These are phyloP conservation scores for Limnomonas spitsbergensis DNA, from an alignment of 139 green algal species.

Conservation along the genomic window DNA sequence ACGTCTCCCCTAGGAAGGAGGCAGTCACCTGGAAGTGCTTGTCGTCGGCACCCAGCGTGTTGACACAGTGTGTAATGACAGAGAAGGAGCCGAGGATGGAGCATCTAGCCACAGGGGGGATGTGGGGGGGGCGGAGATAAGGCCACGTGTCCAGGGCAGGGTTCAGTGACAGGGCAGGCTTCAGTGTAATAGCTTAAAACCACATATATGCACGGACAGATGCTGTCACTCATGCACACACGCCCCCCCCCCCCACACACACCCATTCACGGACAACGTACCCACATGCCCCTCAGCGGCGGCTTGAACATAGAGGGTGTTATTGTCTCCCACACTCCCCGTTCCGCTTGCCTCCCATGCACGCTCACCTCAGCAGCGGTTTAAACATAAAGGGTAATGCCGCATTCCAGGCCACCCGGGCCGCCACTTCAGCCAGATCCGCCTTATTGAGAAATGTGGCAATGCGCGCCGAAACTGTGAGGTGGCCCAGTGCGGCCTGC, in stretches of 20 bases:
- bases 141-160: neutral
- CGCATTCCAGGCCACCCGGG: slow-evolving; percentile 37
- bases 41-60: slow-evolving; percentile 31
- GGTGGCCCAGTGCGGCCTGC: slow-evolving; percentile 33
- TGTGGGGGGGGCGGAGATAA: neutral
- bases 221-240: no score
- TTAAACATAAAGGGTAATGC: slow-evolving; percentile 35
- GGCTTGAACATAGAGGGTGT: no score
- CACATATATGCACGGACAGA: no score
- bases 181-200: no score
- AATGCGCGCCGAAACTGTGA: slow-evolving; percentile 31
- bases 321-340: no score
- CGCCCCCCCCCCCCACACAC: no score
- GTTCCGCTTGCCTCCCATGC: neutral
- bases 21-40: slow-evolving; percentile 46
- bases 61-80: slow-evolving; percentile 24
- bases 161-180: no score
- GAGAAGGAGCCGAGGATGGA: slow-evolving; percentile 28
- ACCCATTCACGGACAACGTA: no score
- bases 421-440: slow-evolving; percentile 26
- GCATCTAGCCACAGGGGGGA: neutral
- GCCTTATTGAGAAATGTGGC: slow-evolving; percentile 39
- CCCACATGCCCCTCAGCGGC: no score
- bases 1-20: no score
- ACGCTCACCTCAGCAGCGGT: slow-evolving; percentile 29